phyloP scores from a whole-genome alignment of 306 rosid genomes.

The Vicia sativa region DNA sequence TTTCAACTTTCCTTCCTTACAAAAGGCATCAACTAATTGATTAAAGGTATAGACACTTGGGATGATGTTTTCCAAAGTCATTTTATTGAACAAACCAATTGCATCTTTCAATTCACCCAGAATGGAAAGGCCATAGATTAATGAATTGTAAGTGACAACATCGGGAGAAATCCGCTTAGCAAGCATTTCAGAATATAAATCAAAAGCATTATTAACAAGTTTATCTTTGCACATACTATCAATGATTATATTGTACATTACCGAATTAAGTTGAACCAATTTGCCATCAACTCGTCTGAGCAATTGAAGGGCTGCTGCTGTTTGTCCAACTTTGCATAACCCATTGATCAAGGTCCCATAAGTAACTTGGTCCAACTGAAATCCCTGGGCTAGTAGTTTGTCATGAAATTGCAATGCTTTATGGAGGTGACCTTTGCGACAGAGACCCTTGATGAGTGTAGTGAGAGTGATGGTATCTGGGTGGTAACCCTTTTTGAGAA shows the following conservation, averaged over 20 bases:
- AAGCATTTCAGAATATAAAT: neutral
- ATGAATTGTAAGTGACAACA: neutral
- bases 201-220: neutral
- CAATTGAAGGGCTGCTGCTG: neutral
- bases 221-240: no score
- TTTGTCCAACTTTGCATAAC: neutral
- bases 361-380: neutral
- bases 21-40: no score
- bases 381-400: neutral
- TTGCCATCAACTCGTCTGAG: neutral
- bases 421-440: neutral
- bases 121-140: neutral
- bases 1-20: no score
- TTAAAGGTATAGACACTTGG: no score
- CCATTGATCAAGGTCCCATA: slow-evolving; percentile 3
- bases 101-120: neutral
- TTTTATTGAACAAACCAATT: neutral
- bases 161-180: neutral
- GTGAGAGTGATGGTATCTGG: neutral
- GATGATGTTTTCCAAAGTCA: neutral
- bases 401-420: no score
- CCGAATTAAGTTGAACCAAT: neutral
- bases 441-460: neutral
- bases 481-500: neutral
- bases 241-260: neutral